Conservation (phyloP, 2,329 filamentous ascomycete species). For the Colletotrichum gigasporum region DNA sequence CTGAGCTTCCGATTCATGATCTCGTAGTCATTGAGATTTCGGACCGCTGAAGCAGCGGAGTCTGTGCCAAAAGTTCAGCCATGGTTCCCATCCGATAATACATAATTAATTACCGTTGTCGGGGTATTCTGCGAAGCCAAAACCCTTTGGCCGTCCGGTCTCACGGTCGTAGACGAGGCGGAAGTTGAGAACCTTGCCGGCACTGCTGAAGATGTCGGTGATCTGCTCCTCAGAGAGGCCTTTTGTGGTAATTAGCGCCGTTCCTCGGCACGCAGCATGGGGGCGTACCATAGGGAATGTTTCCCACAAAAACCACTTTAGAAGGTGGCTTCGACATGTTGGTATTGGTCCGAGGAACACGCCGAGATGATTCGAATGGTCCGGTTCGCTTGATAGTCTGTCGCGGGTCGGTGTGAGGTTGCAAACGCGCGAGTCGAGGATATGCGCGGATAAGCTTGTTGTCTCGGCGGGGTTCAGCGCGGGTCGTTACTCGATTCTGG, state of each 20-base stretch:
- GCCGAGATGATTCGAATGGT: neutral
- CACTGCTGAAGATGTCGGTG: conserved; percentile 89
- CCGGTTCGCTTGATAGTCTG: neutral
- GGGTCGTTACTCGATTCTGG: neutral
- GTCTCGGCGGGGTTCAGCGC: no score
- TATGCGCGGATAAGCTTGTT: no score
- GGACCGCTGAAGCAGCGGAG: conserved; percentile 90
- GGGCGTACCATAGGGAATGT: conserved; percentile 79
- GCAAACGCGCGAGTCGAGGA: neutral
- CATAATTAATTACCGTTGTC: conserved; percentile 73
- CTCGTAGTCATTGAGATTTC: conserved; percentile 95
- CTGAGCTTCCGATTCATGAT: conserved; percentile 93
- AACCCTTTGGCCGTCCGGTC: conserved; percentile 93
- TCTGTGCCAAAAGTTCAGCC: conserved; percentile 49
- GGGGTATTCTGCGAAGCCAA: conserved; percentile 95
- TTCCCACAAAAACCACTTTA: conserved; percentile 85
- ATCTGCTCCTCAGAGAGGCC: conserved; percentile 97
- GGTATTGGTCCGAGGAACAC: conserved; percentile 32
- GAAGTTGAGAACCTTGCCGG: conserved; percentile 91
- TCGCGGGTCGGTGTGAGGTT: neutral
- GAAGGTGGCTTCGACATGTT: conserved; percentile 81
- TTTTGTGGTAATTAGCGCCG: conserved; percentile 47
- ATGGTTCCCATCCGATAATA: no score
- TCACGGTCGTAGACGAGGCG: conserved; percentile 95
- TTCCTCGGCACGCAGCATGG: neutral